Percentiles rank a stretch among this genome's conserved stretches.
Evolutionary conservation across 1,284 basidiomycete genomes (phyloP).

Genomic region (Trametes sp.): DNA sequence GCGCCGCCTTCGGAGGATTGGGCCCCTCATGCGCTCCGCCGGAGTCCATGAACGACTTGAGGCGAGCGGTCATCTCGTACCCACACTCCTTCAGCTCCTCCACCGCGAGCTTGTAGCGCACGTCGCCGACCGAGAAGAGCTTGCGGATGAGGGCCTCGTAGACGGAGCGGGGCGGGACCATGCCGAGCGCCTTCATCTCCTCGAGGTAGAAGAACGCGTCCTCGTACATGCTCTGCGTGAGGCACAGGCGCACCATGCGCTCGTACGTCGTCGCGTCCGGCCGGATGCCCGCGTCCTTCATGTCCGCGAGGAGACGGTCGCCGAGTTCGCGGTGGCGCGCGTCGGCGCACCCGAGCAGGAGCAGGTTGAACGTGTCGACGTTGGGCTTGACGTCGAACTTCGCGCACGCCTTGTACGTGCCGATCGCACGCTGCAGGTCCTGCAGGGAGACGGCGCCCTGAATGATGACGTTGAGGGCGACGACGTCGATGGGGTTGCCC

Average conservation of each 20-base stretch:
- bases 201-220: slow-evolving; percentile 90
- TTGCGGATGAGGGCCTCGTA: slow-evolving; percentile 71
- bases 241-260: slow-evolving; percentile 70
- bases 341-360: slow-evolving; percentile 70
- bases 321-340: slow-evolving; percentile 66
- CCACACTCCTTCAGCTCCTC: slow-evolving; percentile 72
- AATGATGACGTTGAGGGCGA: slow-evolving; percentile 72
- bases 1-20: not conserved
- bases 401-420: slow-evolving; percentile 71
- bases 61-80: slow-evolving; percentile 45
- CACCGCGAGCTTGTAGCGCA: slow-evolving; percentile 69
- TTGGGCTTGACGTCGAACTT: slow-evolving; percentile 66
- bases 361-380: slow-evolving; percentile 72
- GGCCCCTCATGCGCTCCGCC: slow-evolving; percentile 35
- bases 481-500: slow-evolving; percentile 60
- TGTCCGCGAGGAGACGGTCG: slow-evolving; percentile 65
- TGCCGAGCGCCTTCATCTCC: slow-evolving; percentile 77
- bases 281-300: slow-evolving; percentile 61
- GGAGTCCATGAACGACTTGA: slow-evolving; percentile 46
- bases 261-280: slow-evolving; percentile 71
- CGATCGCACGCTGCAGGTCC: slow-evolving; percentile 81
- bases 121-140: slow-evolving; percentile 65
- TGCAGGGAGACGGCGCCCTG: slow-evolving; percentile 65
- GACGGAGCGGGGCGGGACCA: slow-evolving; percentile 59
- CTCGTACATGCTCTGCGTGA: slow-evolving; percentile 79